phyloP scores from a whole-genome alignment of 2,329 filamentous ascomycete species.

The Daldinia eschscholtzii region DNA sequence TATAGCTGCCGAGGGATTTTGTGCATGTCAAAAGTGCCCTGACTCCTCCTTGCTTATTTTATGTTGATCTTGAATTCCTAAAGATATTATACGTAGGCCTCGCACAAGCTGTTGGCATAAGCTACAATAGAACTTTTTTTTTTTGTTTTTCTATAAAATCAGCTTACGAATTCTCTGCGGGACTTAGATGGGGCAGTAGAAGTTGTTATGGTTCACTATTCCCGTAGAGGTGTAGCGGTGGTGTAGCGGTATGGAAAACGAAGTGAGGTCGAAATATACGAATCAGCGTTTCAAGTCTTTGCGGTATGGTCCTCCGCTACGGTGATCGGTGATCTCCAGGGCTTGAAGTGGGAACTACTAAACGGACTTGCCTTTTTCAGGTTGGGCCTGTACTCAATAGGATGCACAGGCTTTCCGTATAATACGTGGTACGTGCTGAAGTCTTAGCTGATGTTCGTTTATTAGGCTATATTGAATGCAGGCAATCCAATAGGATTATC shows the following conservation, averaged over 20 bases:
- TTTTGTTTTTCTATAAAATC: not conserved
- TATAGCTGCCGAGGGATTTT: not conserved
- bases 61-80: not conserved
- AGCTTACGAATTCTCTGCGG: not conserved
- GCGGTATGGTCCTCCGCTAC: slow-evolving; percentile 1
- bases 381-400: not conserved
- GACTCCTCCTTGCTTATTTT: not conserved
- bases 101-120: not conserved
- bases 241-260: not conserved
- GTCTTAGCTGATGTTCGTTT: not conserved
- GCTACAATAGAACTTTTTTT: not conserved
- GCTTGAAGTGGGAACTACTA: not conserved
- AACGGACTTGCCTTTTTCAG: slow-evolving; percentile 6
- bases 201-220: not conserved
- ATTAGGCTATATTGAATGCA: slow-evolving; percentile 8
- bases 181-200: not conserved
- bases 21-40: not conserved
- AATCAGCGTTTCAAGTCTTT: slow-evolving; percentile 5
- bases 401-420: not conserved
- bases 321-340: slow-evolving; percentile 1
- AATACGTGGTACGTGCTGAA: slow-evolving; percentile 4
- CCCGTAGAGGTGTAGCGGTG: not conserved
- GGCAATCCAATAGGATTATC: slow-evolving; percentile 6
- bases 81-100: not conserved
- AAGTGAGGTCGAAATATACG: slow-evolving; percentile 4